Evolutionary conservation across 164 flowering plant species (phyloP).

Genomic region (Vitis labrusca): DNA sequence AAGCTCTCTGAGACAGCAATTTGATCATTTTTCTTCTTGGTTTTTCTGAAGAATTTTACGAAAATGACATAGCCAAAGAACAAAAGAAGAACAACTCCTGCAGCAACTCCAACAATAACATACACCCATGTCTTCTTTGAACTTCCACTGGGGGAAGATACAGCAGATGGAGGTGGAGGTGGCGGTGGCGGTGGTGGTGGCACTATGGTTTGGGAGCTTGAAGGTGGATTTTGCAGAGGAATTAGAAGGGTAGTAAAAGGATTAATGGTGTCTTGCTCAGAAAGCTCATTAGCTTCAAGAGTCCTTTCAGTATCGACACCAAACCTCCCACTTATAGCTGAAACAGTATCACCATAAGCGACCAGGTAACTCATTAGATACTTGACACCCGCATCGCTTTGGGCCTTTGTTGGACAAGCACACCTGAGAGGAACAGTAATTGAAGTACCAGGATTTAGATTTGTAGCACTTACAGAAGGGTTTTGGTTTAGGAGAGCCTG

Average conservation of each 20-base stretch:
- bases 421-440: constrained; percentile 71
- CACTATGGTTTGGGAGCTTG: constrained; percentile 27
- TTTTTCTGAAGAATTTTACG: constrained; percentile 22
- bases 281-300: constrained; percentile 57
- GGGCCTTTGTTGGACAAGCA: constrained; percentile 77
- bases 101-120: constrained; percentile 42
- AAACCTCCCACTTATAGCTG: constrained; percentile 37
- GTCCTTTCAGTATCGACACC: constrained; percentile 31
- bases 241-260: constrained; percentile 69
- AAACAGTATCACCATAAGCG: constrained; percentile 34
- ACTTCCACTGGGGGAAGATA: constrained; percentile 14
- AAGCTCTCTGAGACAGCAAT: constrained; percentile 19
- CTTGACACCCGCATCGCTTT: constrained; percentile 39
- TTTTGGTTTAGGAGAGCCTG: constrained; percentile 21
- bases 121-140: constrained; percentile 50
- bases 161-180: constrained; percentile 29
- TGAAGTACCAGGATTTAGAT: constrained; percentile 30
- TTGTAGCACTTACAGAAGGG: neutral
- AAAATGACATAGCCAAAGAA: constrained; percentile 20
- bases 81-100: constrained; percentile 24
- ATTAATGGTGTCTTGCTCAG: constrained; percentile 26
- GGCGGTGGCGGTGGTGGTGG: constrained; percentile 26
- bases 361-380: constrained; percentile 58
- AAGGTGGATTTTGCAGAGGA: constrained; percentile 58
- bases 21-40: constrained; percentile 12